Evolutionary conservation across 345 rosid species (phyloP), one percentile per base, ranked within the genome.

Genomic region (Gossypium arboreum): DNA sequence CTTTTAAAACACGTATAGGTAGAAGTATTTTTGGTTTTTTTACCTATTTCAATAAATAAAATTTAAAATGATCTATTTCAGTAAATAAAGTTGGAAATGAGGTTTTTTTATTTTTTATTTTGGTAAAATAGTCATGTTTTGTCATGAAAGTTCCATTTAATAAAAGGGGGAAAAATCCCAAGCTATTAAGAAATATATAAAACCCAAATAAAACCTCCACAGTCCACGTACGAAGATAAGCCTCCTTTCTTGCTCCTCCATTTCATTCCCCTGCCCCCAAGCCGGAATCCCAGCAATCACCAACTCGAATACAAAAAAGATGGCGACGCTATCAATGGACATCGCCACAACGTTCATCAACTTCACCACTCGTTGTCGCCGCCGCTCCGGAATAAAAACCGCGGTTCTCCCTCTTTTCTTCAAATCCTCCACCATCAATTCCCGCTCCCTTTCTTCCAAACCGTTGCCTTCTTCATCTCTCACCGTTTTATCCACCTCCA

Each of bases 251-350:
- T 34, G 41, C 41, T 34, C 41, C 5, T 34, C 41, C 41, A 5
- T 34, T 34, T 34, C 41, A 4, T 4, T 1, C 34, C 4, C 4
- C 34, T 3, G 3, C 34, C 34, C 34, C 5, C 5, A 29, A 29
- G 3, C 34, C 34, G 34, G 34, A 29, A 29, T 29, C 34, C 34
- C 41, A 34, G 41, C 41, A 34, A 34, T 34, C 7, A 34, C 41
- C 41, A 34, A 34, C 41, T 1, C 41, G 41, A 34, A 34, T 34
- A 34, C 41, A 34, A 61, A 43, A 45, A 24, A 56, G 68, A 91
- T 91, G 97, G 89, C 89, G 29, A 84, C 89, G 8, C 72, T 85
- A 12, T 88, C 94, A 12, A 68, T 82, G 27, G 94, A 87, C 78
- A 12, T 89, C 51, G 94, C 97, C 54, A 81, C 99, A 7, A 75